Evolutionary conservation across 192 early-diverging fungal species (phyloP), one percentile per base, ranked within the genome.

Genomic region (Rhizoclosmatium globosum): DNA sequence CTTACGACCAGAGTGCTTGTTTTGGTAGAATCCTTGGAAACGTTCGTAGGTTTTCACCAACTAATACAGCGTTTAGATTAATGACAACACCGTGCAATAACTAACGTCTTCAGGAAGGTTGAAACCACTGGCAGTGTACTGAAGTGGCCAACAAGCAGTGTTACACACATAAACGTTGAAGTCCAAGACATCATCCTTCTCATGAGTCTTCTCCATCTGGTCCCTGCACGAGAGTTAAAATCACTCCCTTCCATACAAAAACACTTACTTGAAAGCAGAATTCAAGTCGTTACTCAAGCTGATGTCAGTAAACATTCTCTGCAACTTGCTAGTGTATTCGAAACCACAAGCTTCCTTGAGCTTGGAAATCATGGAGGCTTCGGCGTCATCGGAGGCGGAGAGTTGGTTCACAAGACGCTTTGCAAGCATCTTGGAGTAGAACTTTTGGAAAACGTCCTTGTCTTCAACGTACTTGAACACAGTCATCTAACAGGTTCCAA

Each of bases 361-460:
- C 86, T 94, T 92, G 56, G 92, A 91, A 70, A 99, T 97, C 97
- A 99, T 99, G 66, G 90, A 92, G 50, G 92, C 92, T 82, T 99
- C 98, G 67, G 92, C 91, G 79, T 99, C 96, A 61, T 95, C 93
- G 39, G 94, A 96, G 44, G 93, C 94, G 19, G 95, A 98, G 7
- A 92, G 89, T 61, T 89, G 89, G 85, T 95, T 92, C 19, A 99
- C 94, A 19, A 99, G 89, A 50, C 98, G 96, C 65, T 95, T 95
- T 41, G 97, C 95, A 79, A 99, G 83, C 87, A 93, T 93, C 82
- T 94, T 95, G 47, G 92, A 92, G 85, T 99, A 99, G 64, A 97
- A 96, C 85, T 97, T 96, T 83, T 98, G 97, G 87, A 98, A 99
- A 43, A 99, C 95, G 81, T 99, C 98, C 82, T 95, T 94, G 88